A percentile compares a stretch with the other conserved stretches of the same genome.
These are phyloP conservation scores for Elsinoe batatas DNA, from an alignment of 2,329 filamentous ascomycete genomes.

Conservation along the genomic window DNA sequence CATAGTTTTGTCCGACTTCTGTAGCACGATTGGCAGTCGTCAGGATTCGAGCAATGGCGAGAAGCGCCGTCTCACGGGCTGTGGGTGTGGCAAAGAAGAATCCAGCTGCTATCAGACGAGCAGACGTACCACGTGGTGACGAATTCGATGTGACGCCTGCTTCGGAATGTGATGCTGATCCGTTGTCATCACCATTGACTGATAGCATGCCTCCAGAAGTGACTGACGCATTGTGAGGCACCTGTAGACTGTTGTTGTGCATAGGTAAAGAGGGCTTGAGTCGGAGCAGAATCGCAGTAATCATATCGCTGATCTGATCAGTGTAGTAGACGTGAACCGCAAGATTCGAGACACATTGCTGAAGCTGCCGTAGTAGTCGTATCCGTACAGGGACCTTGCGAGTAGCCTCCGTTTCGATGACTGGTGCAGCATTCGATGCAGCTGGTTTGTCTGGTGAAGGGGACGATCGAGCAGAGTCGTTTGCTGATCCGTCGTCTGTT, in stretches of 20 bases:
- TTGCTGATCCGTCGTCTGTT: slow-evolving; percentile 25
- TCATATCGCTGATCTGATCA: slow-evolving; percentile 93
- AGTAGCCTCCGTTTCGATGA: slow-evolving; percentile 8
- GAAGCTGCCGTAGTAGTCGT: slow-evolving; percentile 59
- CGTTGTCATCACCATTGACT: slow-evolving; percentile 34
- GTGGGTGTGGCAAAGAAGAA: slow-evolving; percentile 55
- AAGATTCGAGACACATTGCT: slow-evolving; percentile 78
- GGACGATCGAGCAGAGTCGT: slow-evolving; percentile 3
- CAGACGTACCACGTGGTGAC: slow-evolving; percentile 36
- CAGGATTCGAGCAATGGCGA: slow-evolving; percentile 72
- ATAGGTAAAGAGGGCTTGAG: slow-evolving; percentile 52
- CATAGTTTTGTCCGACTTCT: slow-evolving; percentile 41
- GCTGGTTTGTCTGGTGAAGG: not conserved
- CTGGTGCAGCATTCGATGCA: not conserved
- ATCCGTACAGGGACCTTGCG: slow-evolving; percentile 35
- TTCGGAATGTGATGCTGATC: slow-evolving; percentile 32
- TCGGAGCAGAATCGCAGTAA: slow-evolving; percentile 65
- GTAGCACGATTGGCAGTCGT: slow-evolving; percentile 57
- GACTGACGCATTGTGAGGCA: slow-evolving; percentile 29
- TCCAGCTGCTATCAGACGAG: slow-evolving; percentile 34
- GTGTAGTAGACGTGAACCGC: slow-evolving; percentile 95
- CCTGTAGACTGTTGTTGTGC: slow-evolving; percentile 17
- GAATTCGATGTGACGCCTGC: slow-evolving; percentile 37
- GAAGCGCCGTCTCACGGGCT: slow-evolving; percentile 56
- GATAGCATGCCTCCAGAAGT: slow-evolving; percentile 36